phyloP scores from a whole-genome alignment of 192 early-diverging fungal species.

The Ramicandelaber brevisporus region DNA sequence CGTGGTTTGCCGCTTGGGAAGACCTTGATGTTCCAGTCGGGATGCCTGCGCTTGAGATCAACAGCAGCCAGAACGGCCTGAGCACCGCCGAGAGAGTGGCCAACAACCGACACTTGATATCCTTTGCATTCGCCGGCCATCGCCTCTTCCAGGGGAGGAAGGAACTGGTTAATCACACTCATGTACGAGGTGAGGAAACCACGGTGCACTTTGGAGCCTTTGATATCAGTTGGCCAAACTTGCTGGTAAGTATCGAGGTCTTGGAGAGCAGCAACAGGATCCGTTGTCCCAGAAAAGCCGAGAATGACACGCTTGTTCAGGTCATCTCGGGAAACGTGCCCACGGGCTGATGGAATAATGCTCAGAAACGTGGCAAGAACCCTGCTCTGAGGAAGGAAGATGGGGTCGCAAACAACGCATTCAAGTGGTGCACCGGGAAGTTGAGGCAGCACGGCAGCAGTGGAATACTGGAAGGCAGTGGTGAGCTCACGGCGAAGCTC shows the following conservation, averaged over 20 bases:
- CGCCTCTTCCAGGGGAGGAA: too few relatives aligned
- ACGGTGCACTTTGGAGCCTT: slow-evolving; percentile 16
- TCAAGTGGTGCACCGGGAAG: too few relatives aligned
- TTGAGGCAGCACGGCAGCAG: too few relatives aligned
- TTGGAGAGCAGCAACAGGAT: slow-evolving; percentile 13
- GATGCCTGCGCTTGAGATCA: slow-evolving; percentile 6
- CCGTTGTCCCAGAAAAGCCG: slow-evolving; percentile 10
- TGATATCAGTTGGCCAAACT: slow-evolving; percentile 11
- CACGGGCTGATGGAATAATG: slow-evolving; percentile 9
- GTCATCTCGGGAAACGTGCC: slow-evolving; percentile 10
- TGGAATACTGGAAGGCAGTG: too few relatives aligned
- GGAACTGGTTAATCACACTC: slow-evolving; percentile 8
- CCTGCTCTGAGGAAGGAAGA: too few relatives aligned
- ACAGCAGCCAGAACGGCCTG: slow-evolving; percentile 12
- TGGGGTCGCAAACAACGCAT: too few relatives aligned
- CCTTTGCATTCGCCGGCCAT: slow-evolving; percentile 4
- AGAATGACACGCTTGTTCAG: slow-evolving; percentile 8
- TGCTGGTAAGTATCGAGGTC: slow-evolving; percentile 14
- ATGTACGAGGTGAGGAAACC: slow-evolving; percentile 15
- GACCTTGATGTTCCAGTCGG: too few relatives aligned
- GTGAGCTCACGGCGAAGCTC: too few relatives aligned
- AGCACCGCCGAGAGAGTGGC: slow-evolving; percentile 18
- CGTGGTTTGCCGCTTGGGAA: slow-evolving; percentile 19
- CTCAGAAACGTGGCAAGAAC: too few relatives aligned
- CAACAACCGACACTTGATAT: slow-evolving; percentile 15